Conservation (phyloP, 371 early-diverging fungal species). For the Umbelopsis sp. region DNA sequence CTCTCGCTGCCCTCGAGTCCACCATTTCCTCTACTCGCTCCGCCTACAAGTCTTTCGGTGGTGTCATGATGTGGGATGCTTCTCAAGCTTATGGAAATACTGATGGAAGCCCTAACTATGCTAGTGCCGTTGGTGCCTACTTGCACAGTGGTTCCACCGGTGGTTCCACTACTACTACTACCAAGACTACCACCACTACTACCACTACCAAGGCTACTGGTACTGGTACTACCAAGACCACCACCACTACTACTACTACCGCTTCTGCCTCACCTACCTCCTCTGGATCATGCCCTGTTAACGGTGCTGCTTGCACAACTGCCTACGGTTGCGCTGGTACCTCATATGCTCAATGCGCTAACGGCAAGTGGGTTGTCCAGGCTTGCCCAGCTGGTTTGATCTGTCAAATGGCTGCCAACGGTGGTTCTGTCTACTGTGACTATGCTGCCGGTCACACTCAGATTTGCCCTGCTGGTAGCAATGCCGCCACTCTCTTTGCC, state of each 20-base stretch:
- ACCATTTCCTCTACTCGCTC: constrained; percentile 41
- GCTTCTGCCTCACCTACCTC: constrained; percentile 16
- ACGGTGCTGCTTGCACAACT: constrained; percentile 19
- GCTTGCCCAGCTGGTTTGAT: constrained; percentile 21
- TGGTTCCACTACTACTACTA: constrained; percentile 2
- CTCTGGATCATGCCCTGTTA: constrained; percentile 7
- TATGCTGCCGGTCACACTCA: constrained; percentile 17
- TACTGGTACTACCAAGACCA: not conserved
- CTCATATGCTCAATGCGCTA: constrained; percentile 21
- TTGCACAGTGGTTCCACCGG: constrained; percentile 2
- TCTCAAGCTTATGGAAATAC: constrained; percentile 22
- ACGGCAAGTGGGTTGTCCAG: constrained; percentile 23
- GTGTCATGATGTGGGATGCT: constrained; percentile 61
- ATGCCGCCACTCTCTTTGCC: constrained; percentile 12
- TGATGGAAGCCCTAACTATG: constrained; percentile 26
- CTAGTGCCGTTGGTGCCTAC: constrained; percentile 20
- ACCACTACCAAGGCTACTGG: constrained; percentile 5
- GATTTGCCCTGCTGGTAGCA: constrained; percentile 24
- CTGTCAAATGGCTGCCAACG: constrained; percentile 27
- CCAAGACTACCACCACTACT: not conserved
- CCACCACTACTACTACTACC: constrained; percentile 5
- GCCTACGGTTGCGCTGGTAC: constrained; percentile 18
- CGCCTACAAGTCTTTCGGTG: constrained; percentile 61
- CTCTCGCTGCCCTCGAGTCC: constrained; percentile 35
- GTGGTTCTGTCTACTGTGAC: constrained; percentile 40